Evolutionary conservation across 2,329 filamentous ascomycete species (phyloP), one percentile per base, ranked within the genome.

Genomic region (Monosporascus sp.): DNA sequence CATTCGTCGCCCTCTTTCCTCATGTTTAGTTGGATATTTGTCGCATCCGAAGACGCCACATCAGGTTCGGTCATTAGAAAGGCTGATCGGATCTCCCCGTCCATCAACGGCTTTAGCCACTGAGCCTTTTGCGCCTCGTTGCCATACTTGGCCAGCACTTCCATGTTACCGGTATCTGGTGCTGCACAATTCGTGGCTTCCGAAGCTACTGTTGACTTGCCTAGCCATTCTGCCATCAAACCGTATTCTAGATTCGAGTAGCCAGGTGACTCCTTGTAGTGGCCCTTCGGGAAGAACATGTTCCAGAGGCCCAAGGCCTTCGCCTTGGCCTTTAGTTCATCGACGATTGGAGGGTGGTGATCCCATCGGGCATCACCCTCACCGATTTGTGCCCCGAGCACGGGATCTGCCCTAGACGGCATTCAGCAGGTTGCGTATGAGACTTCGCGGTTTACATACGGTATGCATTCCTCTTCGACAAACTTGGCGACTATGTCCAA

Each of bases 231-330:
- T 18, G 94, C 94, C 92, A 97, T 99, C 64, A 99, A 76, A 14
- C 92, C 94, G 68, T 99, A 99, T 74, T 99, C 94, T 57, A 99
- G 78, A 73, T 97, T 99, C 55, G 85, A 90, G 76, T 90, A 97
- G 36, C 94, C 94, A 24, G 93, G 91, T 1, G 91, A 95, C 75
- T 97, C 90, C 71, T 88, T 90, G 80, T 97, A 97, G 74, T 97
- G 92, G 64, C 86, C 91, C 76, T 89, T 93, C 59, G 94, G 90
- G 62, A 99, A 74, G 79, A 99, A 99, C 86, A 99, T 88, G 74
- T 99, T 99, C 94, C 94, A 99, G 46, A 99, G 79, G 1, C 93
- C 94, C 25, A 96, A 81, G 62, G 87, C 80, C 66, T 80, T 82
- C 45, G 93, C 94, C 71, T 91, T 89, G 59, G 74, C 77, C 81